Evolutionary conservation across 495 filamentous ascomycete genomes (phyloP).

Genomic region (Trichoderma erinaceum): DNA sequence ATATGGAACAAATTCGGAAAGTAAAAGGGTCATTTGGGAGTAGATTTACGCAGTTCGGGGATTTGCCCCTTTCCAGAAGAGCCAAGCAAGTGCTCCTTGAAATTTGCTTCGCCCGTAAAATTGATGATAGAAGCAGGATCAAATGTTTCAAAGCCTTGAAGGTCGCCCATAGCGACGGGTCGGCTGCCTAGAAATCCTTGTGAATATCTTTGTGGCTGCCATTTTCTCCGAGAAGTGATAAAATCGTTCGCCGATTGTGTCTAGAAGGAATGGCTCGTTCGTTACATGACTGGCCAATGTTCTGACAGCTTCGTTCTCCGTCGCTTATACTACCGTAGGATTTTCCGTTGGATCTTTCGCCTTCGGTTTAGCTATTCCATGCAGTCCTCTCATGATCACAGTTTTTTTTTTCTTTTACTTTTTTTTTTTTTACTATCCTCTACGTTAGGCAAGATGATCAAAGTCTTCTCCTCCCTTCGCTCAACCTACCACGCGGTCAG

Average conservation of each 20-base stretch:
- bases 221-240: neutral
- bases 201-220: neutral
- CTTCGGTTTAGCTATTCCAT: neutral
- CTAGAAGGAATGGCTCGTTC: neutral
- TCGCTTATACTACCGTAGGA: neutral
- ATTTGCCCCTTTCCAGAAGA: neutral
- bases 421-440: no score
- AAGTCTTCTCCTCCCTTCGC: constrained; percentile 13
- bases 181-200: neutral
- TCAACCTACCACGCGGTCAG: constrained; percentile 18
- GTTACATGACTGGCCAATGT: neutral
- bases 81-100: neutral
- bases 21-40: neutral
- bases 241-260: neutral
- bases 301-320: neutral
- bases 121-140: neutral
- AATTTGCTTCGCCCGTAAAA: neutral
- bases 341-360: neutral
- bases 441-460: neutral
- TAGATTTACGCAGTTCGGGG: neutral
- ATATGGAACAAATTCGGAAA: neutral
- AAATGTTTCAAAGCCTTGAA: neutral
- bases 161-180: neutral
- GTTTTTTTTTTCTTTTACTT: neutral
- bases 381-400: neutral